A percentile compares a stretch with the other conserved stretches of the same genome.
Evolutionary conservation across 805 yeast genomes (phyloP).

Genomic region (Pichia sporocuriosa): DNA sequence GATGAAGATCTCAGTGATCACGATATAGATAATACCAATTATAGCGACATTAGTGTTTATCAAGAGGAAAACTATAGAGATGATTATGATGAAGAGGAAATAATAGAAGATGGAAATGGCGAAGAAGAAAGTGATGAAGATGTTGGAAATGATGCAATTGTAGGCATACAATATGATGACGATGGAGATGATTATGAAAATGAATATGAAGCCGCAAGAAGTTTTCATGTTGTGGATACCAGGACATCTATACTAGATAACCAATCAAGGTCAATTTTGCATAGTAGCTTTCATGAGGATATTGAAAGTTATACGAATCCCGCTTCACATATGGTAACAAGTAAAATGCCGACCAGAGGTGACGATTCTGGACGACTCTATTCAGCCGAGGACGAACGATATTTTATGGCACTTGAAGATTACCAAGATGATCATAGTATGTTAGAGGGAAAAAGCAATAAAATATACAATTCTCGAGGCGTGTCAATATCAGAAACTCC

Average conservation of each 20-base stretch:
- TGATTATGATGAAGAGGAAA: constrained; percentile 24
- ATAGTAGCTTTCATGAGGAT: constrained; percentile 13
- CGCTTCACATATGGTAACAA: not conserved
- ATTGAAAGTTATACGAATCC: not conserved
- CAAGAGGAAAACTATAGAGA: constrained; percentile 17
- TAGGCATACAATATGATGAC: constrained; percentile 11
- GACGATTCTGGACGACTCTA: not conserved
- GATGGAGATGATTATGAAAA: constrained; percentile 10
- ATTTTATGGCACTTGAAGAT: constrained; percentile 34
- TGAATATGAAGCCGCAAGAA: not conserved
- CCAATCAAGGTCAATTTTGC: constrained; percentile 3
- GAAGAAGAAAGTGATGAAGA: constrained; percentile 23
- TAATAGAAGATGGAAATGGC: constrained; percentile 23
- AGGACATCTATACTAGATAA: not conserved
- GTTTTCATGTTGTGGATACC: not conserved
- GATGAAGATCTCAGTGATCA: constrained; percentile 43
- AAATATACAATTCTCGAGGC: constrained; percentile 1
- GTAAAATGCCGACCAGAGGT: not conserved
- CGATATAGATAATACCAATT: constrained; percentile 28
- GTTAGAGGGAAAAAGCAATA: constrained; percentile 1
- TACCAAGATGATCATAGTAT: constrained; percentile 31
- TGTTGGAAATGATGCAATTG: constrained; percentile 13
- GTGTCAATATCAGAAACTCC: constrained; percentile 10
- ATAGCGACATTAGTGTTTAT: constrained; percentile 4
- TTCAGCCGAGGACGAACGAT: constrained; percentile 18